Evolutionary conservation across 1,284 basidiomycete genomes (phyloP), one percentile per base, ranked within the genome.

Genomic region (Ustilago cynodontis): DNA sequence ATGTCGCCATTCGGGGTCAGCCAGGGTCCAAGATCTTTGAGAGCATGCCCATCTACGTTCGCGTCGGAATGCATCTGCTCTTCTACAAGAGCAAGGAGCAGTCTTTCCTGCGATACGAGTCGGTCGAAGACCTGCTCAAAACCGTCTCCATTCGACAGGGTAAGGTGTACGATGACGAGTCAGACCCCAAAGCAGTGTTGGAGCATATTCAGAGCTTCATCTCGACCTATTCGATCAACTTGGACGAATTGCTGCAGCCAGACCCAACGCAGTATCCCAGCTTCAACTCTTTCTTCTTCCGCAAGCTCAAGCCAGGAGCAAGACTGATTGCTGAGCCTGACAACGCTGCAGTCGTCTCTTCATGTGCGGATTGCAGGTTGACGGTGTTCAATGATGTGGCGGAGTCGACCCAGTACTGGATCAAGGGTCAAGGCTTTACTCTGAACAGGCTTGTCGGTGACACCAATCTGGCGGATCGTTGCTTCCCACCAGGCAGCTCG

Each of bases 51-150:
- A 93, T 95, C 6, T 98, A 98, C 85, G 94, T 99, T 0, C 88
- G 95, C 43, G 87, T 98, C 18, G 95, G 95, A 11, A 98, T 98
- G 83, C 89, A 95, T 24, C 86, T 98, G 61, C 86, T 98, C 64
- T 98, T 98, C 89, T 96, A 95, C 89, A 92, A 50, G 96, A 98
- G 93, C 94, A 96, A 86, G 93, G 95, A 60, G 91, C 90, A 13
- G 88, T 94, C 87, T 92, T 93, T 98, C 22, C 89, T 99, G 77
- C 94, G 93, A 86, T 94, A 93, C 0, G 86, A 98, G 75, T 93
- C 94, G 4, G 90, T 97, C 86, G 98, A 98, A 87, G 95, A 99
- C n/a, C 52, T 82, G 58, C 74, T 82, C 45, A 60, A 72, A 61
- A 73, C 71, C 29, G 56, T 77, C 20, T 76, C 71, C 24, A 43